phyloP scores from a whole-genome alignment of 1,284 basidiomycete genomes.

The Pseudozyma sp. region DNA sequence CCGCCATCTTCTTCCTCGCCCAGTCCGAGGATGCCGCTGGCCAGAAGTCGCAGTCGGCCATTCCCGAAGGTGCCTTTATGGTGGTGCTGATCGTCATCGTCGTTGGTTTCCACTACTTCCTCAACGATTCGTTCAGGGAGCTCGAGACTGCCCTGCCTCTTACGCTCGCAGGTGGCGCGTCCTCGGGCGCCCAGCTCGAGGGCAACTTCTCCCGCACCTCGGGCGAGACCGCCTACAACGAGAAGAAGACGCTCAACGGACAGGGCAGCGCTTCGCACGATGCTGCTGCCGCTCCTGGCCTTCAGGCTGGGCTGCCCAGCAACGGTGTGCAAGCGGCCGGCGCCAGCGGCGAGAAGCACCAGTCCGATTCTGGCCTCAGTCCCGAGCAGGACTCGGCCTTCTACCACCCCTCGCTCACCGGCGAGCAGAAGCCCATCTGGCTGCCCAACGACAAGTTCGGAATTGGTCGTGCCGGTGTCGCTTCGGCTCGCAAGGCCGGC shows the following conservation, averaged over 20 bases:
- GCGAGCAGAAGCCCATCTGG: conserved; percentile 64
- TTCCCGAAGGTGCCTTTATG: conserved; percentile 76
- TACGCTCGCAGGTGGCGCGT: conserved; percentile 39
- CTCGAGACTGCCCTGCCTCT: conserved; percentile 60
- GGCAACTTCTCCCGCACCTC: conserved; percentile 31
- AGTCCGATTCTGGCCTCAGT: conserved; percentile 9
- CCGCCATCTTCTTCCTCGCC: conserved; percentile 64
- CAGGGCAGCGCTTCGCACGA: conserved; percentile 19
- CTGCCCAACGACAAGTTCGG: conserved; percentile 66
- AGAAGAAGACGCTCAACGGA: conserved; percentile 49
- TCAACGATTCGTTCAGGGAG: conserved; percentile 65
- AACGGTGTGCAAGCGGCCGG: conserved; percentile 31
- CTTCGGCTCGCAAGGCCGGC: conserved; percentile 58
- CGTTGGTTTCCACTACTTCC: conserved; percentile 72
- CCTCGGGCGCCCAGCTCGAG: conserved; percentile 15
- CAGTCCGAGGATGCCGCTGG: conserved; percentile 50
- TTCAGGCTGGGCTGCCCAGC: conserved; percentile 11
- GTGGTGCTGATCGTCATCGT: conserved; percentile 84
- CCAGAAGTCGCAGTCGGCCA: conserved; percentile 48
- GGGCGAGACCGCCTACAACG: conserved; percentile 46
- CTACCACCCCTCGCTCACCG: conserved; percentile 59
- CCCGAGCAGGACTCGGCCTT: conserved; percentile 54
- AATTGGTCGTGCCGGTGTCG: conserved; percentile 59
- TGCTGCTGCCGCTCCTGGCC: conserved; percentile 10
- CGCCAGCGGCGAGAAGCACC: conserved; percentile 10